A percentile compares a stretch with the other conserved stretches of the same genome.
phyloP scores from a whole-genome alignment of 208 protist species.

The Leishmania amazonensis region DNA sequence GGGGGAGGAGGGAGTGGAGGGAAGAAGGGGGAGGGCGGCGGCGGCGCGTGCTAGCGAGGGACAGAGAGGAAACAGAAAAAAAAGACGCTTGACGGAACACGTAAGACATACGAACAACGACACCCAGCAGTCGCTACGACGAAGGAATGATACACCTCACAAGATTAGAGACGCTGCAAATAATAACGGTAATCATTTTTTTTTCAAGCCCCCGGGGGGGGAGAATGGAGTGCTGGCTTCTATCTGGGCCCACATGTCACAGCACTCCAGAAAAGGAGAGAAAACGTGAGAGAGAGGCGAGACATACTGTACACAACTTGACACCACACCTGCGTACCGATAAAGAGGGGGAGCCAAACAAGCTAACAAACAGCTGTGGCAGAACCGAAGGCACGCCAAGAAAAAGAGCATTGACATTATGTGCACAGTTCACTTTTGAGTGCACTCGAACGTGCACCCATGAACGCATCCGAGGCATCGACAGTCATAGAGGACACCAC shows the following conservation, averaged over 20 bases:
- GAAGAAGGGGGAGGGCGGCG: not conserved
- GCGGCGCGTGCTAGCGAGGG: no score
- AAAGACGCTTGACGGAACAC: not conserved
- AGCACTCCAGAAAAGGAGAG: not conserved
- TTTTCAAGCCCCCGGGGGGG: not conserved
- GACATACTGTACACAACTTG: not conserved
- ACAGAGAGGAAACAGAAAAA: no score
- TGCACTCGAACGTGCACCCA: not conserved
- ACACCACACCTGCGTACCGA: not conserved
- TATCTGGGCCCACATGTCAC: not conserved
- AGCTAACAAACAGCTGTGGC: not conserved
- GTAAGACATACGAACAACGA: not conserved
- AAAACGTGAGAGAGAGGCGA: not conserved
- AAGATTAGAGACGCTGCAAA: not conserved
- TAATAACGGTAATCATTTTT: not conserved
- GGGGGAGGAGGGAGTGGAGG: no score
- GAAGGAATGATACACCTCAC: not conserved
- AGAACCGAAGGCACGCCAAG: not conserved
- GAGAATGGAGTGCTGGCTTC: not conserved
- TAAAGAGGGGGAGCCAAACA: not conserved
- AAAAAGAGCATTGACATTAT: not conserved
- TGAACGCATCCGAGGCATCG: not conserved
- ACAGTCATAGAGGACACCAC: not conserved
- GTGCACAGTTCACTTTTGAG: not conserved
- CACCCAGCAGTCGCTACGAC: not conserved